Evolutionary conservation across 164 flowering plant genomes (phyloP), one percentile per base, ranked within the genome.

Genomic region (Vitis rotundifolia): DNA sequence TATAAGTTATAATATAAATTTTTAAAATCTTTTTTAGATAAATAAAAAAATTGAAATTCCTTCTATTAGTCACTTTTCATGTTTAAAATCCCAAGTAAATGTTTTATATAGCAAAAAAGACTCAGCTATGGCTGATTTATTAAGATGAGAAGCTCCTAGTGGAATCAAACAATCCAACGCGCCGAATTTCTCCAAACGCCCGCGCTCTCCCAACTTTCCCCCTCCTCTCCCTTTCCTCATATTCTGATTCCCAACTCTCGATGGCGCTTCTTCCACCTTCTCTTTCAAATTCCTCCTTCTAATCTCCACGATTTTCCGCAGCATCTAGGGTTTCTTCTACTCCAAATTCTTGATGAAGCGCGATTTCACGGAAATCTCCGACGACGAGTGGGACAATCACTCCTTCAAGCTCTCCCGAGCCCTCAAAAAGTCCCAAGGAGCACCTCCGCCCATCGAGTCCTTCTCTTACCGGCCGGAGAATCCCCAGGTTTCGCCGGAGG

Each of bases 381-480:
- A 87, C 63, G 91, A 85, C 56, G 94, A 89, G 73, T 87, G 91
- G 91, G 80, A 66, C 2, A 73, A 78, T 14, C 84, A 83, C 80
- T 66, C 82, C 52, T 89, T 91, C 80, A 78, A 88, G 51, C 84
- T 89, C 19, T 87, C 97, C 0, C 87, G 88, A 9, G 73, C 86
- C 52, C 76, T 91, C 77, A 80, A 75, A 15, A 73, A 64, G 37
- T 59, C 67, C 50, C n/a, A 67, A 12, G 6, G 61, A 18, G 69
- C 82, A 49, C 94, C 92, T 11, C 90, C 92, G 16, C 77, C 91
- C 0, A 89, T 94, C 14, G 97, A 92, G 61, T 89, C 95, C 14
- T 94, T 92, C 70, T 75, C 91, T 0, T 92, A 68, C 77, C 66
- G n/a, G 56, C 63, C 70, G 5, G 12, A 51, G 49, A n/a, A 31